phyloP scores from a whole-genome alignment of 805 yeast species.

The Yarrowia sp. region DNA sequence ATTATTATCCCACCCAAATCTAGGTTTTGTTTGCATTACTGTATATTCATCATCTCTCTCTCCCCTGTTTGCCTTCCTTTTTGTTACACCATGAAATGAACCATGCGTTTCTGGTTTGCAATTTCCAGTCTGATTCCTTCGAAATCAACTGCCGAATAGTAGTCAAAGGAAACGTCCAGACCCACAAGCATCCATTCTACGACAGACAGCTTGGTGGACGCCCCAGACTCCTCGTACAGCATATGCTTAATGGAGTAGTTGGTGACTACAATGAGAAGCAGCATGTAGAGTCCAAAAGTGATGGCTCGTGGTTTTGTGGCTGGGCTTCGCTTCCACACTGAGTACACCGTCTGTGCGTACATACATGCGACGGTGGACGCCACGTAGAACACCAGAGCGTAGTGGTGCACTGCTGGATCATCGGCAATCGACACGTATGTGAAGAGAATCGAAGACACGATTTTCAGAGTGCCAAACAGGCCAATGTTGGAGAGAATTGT shows the following conservation, averaged over 20 bases:
- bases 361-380: constrained; percentile 28
- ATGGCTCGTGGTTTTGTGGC: constrained; percentile 21
- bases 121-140: constrained; percentile 55
- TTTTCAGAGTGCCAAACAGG: constrained; percentile 14
- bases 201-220: constrained; percentile 81
- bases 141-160: constrained; percentile 71
- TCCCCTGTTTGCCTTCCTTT: no score
- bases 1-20: no score
- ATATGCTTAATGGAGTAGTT: constrained; percentile 80
- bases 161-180: constrained; percentile 75
- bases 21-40: no score
- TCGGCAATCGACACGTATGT: constrained; percentile 31
- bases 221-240: constrained; percentile 74
- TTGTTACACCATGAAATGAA: constrained; percentile 28
- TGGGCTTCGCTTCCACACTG: constrained; percentile 19
- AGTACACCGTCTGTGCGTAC: constrained; percentile 39
- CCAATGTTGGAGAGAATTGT: constrained; percentile 33
- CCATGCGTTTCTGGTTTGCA: constrained; percentile 19
- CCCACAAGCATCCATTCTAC: constrained; percentile 82
- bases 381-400: constrained; percentile 17
- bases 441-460: constrained; percentile 1
- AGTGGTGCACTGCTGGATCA: constrained; percentile 16
- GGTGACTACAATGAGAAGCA: constrained; percentile 8
- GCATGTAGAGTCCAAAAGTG: constrained; percentile 29
- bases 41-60: no score